Base-by-base conservation (phyloP, 208 protist species). In the Acanthamoeba quina region DNA sequence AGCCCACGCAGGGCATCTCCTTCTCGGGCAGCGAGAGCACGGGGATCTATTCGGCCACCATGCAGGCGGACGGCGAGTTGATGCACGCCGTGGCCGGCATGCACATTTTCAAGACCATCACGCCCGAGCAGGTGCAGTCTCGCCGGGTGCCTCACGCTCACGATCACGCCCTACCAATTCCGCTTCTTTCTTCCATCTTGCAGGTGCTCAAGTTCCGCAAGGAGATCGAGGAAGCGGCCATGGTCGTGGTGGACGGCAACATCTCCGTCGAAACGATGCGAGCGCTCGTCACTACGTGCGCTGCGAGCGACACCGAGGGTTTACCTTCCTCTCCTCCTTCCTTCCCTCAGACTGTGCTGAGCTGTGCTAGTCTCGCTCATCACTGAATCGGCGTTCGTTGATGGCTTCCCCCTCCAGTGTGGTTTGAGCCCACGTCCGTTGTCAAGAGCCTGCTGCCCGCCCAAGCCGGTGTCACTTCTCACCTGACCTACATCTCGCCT, bases 101-200 rank as follows among this genome's bases (percentile, higher is more conserved):
- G 76, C 76, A 85, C 76, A 85, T 85, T n/a, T 85, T 85, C 76
- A 85, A 85, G 49, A 85, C 76, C 13, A 85, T 85, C 76, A 85
- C 76, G 21, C 76, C 76, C 11, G 13, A 85, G 49, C 76, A 85
- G 76, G 76, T 85, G n/a, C n/a, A n/a, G n/a, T n/a, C n/a, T n/a
- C n/a, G n/a, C n/a, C n/a, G n/a, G n/a, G n/a, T n/a, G n/a, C n/a
- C n/a, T n/a, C n/a, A n/a, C n/a, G n/a, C n/a, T n/a, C n/a, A n/a
- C n/a, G n/a, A n/a, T 62, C 10, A 37, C 21, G 5, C 31, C 37
- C 7, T 37, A 2, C 72, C 13, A 13, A 19, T 41, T 1, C n/a
- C n/a, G n/a, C n/a, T n/a, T n/a, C n/a, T n/a, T n/a, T n/a, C n/a
- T n/a, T n/a, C n/a, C n/a, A n/a, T n/a, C n/a, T n/a, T n/a, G n/a